phyloP scores from a whole-genome alignment of 2,329 filamentous ascomycete species.

The Xylariaceae sp. region DNA sequence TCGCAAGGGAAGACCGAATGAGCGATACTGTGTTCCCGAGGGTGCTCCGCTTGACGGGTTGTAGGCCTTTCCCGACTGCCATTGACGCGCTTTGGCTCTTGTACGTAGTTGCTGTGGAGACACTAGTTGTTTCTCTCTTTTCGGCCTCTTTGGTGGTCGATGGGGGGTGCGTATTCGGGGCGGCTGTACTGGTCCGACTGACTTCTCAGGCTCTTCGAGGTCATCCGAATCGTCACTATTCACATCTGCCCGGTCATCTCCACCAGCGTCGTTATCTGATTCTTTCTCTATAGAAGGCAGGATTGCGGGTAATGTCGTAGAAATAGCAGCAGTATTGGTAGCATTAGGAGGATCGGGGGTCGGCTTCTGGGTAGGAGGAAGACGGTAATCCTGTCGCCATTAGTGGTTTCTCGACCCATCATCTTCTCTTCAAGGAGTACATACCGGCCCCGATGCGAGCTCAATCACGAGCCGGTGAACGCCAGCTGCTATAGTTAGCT shows the following conservation, averaged over 20 bases:
- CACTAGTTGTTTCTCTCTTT: slow-evolving; percentile 20
- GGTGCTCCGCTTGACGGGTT: slow-evolving; percentile 26
- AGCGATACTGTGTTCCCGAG: slow-evolving; percentile 23
- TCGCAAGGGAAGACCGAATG: slow-evolving; percentile 31
- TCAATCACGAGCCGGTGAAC: slow-evolving; percentile 32
- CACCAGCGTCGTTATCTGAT: background rate
- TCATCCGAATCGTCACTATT: background rate
- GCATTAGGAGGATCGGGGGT: background rate
- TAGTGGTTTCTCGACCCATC: background rate
- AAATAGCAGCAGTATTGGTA: background rate
- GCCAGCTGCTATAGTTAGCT: slow-evolving; percentile 30
- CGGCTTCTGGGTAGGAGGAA: background rate
- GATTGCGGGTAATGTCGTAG: slow-evolving; percentile 7
- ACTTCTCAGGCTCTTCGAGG: background rate
- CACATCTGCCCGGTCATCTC: background rate
- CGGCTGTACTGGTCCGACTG: background rate
- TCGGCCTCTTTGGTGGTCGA: slow-evolving; percentile 12
- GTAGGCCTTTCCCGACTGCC: slow-evolving; percentile 38
- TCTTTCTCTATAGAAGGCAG: slow-evolving; percentile 36
- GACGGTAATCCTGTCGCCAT: slow-evolving; percentile 33
- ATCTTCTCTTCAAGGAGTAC: background rate
- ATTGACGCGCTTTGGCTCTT: slow-evolving; percentile 36
- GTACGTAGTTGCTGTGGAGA: slow-evolving; percentile 34
- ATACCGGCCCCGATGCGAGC: slow-evolving; percentile 30
- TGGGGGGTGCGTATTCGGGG: slow-evolving; percentile 5